Percentiles rank a stretch among this genome's conserved stretches.
These are phyloP conservation scores for Kockovaella imperatae DNA, from an alignment of 768 basidiomycete species.

Conservation along the genomic window DNA sequence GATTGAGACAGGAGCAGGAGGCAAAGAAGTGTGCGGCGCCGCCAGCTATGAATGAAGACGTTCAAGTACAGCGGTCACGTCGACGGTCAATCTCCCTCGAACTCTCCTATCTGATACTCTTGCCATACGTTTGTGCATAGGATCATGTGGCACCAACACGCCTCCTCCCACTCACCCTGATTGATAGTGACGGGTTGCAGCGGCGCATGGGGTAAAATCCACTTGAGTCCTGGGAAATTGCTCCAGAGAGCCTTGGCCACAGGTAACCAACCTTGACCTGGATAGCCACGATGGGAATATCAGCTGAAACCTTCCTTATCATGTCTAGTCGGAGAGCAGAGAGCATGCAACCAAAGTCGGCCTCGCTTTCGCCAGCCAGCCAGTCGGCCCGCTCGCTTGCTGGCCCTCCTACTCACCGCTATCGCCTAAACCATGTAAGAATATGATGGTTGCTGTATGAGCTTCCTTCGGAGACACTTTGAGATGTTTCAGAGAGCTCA, in stretches of 20 bases:
- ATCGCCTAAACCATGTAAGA: slow-evolving; percentile 55
- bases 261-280: slow-evolving; percentile 67
- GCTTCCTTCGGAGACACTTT: slow-evolving; percentile 34
- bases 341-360: too few species aligned
- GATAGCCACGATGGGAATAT: slow-evolving; percentile 49
- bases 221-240: slow-evolving; percentile 68
- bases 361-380: too few species aligned
- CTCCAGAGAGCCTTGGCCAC: slow-evolving; percentile 62
- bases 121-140: too few species aligned
- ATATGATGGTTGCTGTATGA: slow-evolving; percentile 81
- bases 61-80: background rate
- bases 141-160: too few species aligned
- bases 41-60: background rate
- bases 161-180: slow-evolving; percentile 56
- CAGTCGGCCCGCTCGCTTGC: background rate
- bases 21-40: too few species aligned
- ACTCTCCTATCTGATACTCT: too few species aligned
- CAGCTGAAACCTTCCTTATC: slow-evolving; percentile 7
- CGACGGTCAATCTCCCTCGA: background rate
- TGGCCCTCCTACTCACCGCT: slow-evolving; percentile 14
- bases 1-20: too few species aligned
- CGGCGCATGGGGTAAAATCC: slow-evolving; percentile 77
- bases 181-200: slow-evolving; percentile 64
- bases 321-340: background rate
- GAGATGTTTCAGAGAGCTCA: slow-evolving; percentile 34